A percentile compares a stretch with the other conserved stretches of the same genome.
Evolutionary conservation across 1,139 yeast genomes (phyloP).

Genomic region (Zygoascus sp.): DNA sequence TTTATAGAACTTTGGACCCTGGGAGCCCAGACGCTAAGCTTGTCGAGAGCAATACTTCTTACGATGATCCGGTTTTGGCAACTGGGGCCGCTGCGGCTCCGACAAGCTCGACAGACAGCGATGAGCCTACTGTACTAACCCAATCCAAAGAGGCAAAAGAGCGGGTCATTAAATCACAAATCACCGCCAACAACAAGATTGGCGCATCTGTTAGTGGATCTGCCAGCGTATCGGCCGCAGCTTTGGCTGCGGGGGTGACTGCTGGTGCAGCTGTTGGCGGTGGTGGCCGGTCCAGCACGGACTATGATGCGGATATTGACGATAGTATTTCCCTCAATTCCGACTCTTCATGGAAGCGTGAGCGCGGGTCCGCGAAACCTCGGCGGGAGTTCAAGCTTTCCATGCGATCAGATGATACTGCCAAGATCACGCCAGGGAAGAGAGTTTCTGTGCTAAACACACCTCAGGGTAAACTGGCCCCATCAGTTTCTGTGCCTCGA

Average conservation of each 20-base stretch:
- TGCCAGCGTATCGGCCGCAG: no score
- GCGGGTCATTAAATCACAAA: not conserved
- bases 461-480: conserved; percentile 4
- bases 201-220: not conserved
- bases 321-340: conserved; percentile 30
- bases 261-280: not conserved
- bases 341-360: conserved; percentile 33
- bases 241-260: not conserved
- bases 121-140: not conserved
- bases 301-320: conserved; percentile 19
- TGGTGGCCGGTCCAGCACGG: not conserved
- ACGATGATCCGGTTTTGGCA: no score
- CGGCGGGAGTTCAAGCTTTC: conserved; percentile 16
- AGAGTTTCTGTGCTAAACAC: not conserved
- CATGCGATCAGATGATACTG: conserved; percentile 15
- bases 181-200: not conserved
- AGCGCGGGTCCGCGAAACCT: conserved; percentile 16
- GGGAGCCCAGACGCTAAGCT: not conserved
- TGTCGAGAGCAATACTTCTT: no score
- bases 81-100: not conserved
- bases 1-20: conserved; percentile 2
- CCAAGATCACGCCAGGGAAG: not conserved
- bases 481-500: no score
- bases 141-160: not conserved
- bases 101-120: not conserved